Conservation (phyloP, 2,329 filamentous ascomycete genomes). For the Fusarium chlamydosporum region DNA sequence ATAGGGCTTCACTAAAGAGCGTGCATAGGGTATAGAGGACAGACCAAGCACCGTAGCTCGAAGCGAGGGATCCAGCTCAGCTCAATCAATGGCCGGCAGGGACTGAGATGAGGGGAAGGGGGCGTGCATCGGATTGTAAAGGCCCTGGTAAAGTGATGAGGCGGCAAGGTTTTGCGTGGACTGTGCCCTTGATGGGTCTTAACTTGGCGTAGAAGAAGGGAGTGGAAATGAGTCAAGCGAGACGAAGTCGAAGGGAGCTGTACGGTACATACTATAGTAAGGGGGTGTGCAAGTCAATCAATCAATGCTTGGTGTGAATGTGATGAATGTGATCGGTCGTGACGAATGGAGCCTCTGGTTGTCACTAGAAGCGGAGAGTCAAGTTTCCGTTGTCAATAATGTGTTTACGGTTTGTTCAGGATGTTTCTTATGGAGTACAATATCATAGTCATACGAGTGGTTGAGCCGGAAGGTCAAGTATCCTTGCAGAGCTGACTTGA, state of each 20-base stretch:
- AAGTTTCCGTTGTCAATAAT: background rate
- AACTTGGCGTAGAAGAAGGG: conserved; percentile 17
- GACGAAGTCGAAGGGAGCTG: background rate
- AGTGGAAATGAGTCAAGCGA: conserved; percentile 35
- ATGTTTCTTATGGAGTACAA: background rate
- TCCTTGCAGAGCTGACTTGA: background rate
- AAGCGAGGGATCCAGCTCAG: conserved; percentile 2
- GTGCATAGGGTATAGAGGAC: conserved; percentile 12
- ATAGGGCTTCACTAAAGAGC: conserved; percentile 25
- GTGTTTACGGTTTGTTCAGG: background rate
- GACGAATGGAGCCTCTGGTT: background rate
- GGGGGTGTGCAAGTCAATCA: conserved; percentile 17
- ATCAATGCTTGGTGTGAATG: conserved; percentile 8
- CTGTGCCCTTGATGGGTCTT: conserved; percentile 20
- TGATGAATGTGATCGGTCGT: background rate
- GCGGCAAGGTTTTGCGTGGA: conserved; percentile 41
- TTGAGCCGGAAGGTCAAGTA: background rate
- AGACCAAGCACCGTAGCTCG: background rate
- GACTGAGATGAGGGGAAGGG: conserved; percentile 9
- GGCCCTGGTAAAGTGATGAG: conserved; percentile 23
- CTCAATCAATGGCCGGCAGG: conserved; percentile 1
- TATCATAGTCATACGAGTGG: background rate
- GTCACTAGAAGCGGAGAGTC: background rate
- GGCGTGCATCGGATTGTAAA: conserved; percentile 1
- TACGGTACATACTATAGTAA: background rate